phyloP scores from a whole-genome alignment of 2,329 filamentous ascomycete species.

The Aureobasidium sp. region DNA sequence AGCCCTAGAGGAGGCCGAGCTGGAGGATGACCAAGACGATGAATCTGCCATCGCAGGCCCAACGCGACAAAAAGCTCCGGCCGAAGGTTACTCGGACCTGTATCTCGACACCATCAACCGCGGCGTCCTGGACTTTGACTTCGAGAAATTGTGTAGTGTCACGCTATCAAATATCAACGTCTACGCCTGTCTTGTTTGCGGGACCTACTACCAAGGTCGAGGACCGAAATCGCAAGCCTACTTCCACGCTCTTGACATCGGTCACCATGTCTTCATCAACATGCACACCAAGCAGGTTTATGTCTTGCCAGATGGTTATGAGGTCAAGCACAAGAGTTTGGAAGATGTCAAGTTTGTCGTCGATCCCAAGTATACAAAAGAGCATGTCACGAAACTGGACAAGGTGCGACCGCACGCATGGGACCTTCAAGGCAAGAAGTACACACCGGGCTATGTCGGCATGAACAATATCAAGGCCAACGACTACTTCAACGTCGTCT shows the following conservation, averaged over 20 bases:
- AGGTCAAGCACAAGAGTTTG: constrained; percentile 86
- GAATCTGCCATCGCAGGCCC: constrained; percentile 34
- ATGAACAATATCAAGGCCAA: constrained; percentile 99
- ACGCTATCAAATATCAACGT: constrained; percentile 98
- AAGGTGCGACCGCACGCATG: constrained; percentile 54
- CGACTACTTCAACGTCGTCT: constrained; percentile 93
- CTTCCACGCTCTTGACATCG: constrained; percentile 90
- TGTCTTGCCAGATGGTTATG: constrained; percentile 91
- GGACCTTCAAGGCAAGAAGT: constrained; percentile 75
- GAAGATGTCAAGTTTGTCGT: constrained; percentile 98
- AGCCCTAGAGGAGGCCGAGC: constrained; percentile 28
- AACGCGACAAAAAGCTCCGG: constrained; percentile 65
- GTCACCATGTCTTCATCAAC: constrained; percentile 97
- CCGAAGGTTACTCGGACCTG: constrained; percentile 85
- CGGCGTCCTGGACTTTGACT: constrained; percentile 91
- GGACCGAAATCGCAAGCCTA: constrained; percentile 94
- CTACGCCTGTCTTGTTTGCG: constrained; percentile 93
- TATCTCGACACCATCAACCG: constrained; percentile 97
- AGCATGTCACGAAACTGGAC: constrained; percentile 75
- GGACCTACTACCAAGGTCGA: constrained; percentile 94
- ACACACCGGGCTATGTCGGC: constrained; percentile 89
- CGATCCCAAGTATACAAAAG: constrained; percentile 74
- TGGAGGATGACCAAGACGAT: constrained; percentile 23
- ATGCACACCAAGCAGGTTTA: constrained; percentile 89
- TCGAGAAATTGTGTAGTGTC: constrained; percentile 95